Evolutionary conservation across 2,329 filamentous ascomycete genomes (phyloP), one percentile per base, ranked within the genome.

Genomic region (Curvularia lunata): DNA sequence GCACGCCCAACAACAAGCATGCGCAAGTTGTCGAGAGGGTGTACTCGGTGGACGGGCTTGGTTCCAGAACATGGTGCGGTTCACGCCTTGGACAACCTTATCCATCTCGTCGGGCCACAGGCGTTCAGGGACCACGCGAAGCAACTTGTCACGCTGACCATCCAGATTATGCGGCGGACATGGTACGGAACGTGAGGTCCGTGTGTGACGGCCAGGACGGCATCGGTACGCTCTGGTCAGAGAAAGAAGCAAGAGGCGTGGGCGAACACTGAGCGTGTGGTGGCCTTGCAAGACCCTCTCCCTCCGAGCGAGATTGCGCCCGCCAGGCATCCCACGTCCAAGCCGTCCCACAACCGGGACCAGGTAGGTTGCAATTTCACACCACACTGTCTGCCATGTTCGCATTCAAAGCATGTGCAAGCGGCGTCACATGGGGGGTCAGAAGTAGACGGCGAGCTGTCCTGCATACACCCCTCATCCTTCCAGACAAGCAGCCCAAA

Each of bases 71-170:
- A 57, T 63, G 56, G 64, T 69, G 64, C 48, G 52, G 69, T 68
- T 70, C 68, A 69, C 64, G 69, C 65, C 64, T 61, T 58, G 45
- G 51, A 59, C 63, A 75, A 71, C 71, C 70, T 75, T 73, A 75
- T 71, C 73, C 73, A 71, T 64, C 56, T 59, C 38, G 25, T 59
- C 61, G 73, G 72, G 72, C 67, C 72, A 68, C 52, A 65, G 63
- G 59, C 57, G 61, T 61, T 66, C 66, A 70, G 69, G 71, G 66
- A 70, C 70, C 66, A 73, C 55, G 66, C 66, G 61, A 45, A 57
- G 41, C 54, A 54, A 54, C 37, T 58, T 55, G 54, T 62, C 55
- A 61, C 52, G 46, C 60, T 60, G 66, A 59, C 56, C 56, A 59
- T 57, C 52, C 63, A 55, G 64, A 47, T 49, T 53, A 55, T 59